Evolutionary conservation across 2,329 filamentous ascomycete species (phyloP).

Genomic region (Arthrobotrys musiformis): DNA sequence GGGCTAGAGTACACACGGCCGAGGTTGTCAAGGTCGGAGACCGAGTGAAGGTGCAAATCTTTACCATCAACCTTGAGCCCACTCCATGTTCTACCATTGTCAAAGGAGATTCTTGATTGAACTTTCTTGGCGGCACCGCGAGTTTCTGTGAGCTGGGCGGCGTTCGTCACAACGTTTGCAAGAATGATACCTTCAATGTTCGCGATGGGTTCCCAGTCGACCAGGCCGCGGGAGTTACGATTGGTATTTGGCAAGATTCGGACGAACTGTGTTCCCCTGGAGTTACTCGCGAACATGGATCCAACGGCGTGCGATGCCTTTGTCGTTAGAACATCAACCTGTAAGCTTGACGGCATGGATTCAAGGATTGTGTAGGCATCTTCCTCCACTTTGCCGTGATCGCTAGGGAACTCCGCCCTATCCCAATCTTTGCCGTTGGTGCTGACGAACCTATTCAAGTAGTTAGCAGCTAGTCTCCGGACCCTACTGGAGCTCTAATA

Average conservation of each 20-base stretch:
- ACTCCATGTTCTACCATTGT: slow-evolving; percentile 89
- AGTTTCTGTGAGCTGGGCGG: slow-evolving; percentile 72
- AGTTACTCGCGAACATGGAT: slow-evolving; percentile 92
- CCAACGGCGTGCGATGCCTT: slow-evolving; percentile 77
- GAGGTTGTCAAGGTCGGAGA: slow-evolving; percentile 83
- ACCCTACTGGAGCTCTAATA: background rate
- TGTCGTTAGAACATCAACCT: slow-evolving; percentile 87
- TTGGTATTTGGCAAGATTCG: slow-evolving; percentile 93
- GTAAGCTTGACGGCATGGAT: slow-evolving; percentile 97
- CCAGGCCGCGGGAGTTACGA: slow-evolving; percentile 76
- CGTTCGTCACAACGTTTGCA: slow-evolving; percentile 89
- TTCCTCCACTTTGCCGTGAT: slow-evolving; percentile 82
- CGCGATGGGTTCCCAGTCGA: slow-evolving; percentile 95
- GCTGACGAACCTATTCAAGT: slow-evolving; percentile 67
- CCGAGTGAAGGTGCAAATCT: slow-evolving; percentile 86
- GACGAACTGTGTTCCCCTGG: slow-evolving; percentile 95
- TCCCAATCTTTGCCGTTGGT: slow-evolving; percentile 88
- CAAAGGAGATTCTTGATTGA: slow-evolving; percentile 87
- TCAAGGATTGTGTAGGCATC: slow-evolving; percentile 91
- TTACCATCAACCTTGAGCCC: slow-evolving; percentile 73
- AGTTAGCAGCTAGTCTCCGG: slow-evolving; percentile 45
- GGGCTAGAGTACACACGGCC: slow-evolving; percentile 93
- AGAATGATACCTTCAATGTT: slow-evolving; percentile 92
- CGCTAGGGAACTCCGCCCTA: slow-evolving; percentile 84
- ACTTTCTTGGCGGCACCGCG: slow-evolving; percentile 70